phyloP scores from a whole-genome alignment of 192 early-diverging fungal species.

The Fimicolochytrium jonesii region DNA sequence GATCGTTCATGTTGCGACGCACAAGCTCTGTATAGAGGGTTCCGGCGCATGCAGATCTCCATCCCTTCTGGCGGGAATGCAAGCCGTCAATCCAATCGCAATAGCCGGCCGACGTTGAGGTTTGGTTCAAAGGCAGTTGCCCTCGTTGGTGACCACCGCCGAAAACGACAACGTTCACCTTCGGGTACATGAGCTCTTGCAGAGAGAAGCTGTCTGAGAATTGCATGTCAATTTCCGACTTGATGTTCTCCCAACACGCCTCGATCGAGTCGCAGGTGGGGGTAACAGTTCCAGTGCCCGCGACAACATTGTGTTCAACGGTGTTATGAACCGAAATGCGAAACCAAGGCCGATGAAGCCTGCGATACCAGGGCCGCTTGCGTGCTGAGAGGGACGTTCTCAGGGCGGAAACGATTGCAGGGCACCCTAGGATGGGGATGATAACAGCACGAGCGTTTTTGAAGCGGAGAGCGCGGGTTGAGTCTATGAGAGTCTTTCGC shows the following conservation, averaged over 20 bases:
- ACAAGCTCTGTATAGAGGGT: background rate
- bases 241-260: background rate
- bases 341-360: background rate
- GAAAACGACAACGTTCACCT: background rate
- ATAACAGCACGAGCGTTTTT: background rate
- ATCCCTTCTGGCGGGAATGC: background rate
- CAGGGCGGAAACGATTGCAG: background rate
- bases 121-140: background rate
- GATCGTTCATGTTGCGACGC: background rate
- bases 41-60: conserved; percentile 2
- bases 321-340: too few relatives aligned
- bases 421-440: background rate
- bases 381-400: background rate
- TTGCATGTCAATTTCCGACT: conserved; percentile 1
- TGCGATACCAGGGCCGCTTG: conserved; percentile 1
- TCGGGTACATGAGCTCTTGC: conserved; percentile 1
- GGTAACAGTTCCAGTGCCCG: background rate
- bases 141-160: background rate
- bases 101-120: background rate
- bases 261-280: background rate
- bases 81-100: background rate
- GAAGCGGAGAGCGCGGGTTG: conserved; percentile 1
- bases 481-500: conserved; percentile 1
- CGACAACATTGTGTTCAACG: background rate
- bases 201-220: background rate